A percentile compares a stretch with the other conserved stretches of the same genome.
These are phyloP conservation scores for Mrakia gelida DNA, from an alignment of 768 basidiomycete species.

Conservation along the genomic window DNA sequence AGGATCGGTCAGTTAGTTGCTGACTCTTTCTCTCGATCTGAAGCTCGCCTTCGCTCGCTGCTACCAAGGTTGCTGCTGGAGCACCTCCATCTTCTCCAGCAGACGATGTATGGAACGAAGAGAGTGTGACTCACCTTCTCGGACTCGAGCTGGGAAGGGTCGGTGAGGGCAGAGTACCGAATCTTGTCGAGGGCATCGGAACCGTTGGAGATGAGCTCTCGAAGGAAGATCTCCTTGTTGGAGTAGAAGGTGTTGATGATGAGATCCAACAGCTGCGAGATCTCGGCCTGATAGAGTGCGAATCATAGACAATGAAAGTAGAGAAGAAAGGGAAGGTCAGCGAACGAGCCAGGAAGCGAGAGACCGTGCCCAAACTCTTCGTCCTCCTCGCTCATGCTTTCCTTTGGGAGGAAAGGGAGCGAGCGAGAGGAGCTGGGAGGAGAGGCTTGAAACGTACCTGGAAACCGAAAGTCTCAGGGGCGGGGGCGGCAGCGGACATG, in stretches of 20 bases:
- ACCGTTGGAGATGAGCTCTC: conserved; percentile 66
- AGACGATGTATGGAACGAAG: neutral
- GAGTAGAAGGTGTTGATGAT: conserved; percentile 99
- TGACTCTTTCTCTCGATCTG: neutral
- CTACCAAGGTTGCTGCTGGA: neutral
- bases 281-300: conserved; percentile 62
- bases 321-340: neutral
- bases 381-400: neutral
- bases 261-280: conserved; percentile 94
- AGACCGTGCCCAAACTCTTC: no score
- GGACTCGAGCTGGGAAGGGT: conserved; percentile 79
- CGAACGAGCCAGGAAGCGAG: neutral
- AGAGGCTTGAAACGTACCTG: conserved; percentile 18
- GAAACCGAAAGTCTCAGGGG: conserved; percentile 30
- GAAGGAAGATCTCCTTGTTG: conserved; percentile 99
- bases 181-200: conserved; percentile 99
- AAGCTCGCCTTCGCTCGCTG: neutral
- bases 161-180: conserved; percentile 80
- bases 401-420: neutral
- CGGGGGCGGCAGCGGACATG: conserved; percentile 24
- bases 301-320: neutral
- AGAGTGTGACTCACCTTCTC: conserved; percentile 60
- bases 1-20: no score
- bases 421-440: neutral
- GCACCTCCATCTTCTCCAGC: neutral